Base-by-base conservation (phyloP, 2,329 filamentous ascomycete species). In the Epichloe typhina region DNA sequence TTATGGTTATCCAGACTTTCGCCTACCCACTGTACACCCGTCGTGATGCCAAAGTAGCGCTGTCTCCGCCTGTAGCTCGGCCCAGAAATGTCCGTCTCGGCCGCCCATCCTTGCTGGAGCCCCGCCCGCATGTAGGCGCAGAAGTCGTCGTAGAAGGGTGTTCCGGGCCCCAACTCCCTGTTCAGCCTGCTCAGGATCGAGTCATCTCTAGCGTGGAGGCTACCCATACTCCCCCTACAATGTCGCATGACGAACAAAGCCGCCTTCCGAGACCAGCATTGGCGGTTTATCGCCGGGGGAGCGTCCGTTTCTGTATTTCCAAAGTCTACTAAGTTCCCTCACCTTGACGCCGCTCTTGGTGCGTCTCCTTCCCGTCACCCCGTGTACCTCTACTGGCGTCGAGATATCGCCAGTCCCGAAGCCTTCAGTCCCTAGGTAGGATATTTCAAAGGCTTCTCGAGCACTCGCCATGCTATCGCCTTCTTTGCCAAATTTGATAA, bases 291-390 rank as follows among this genome's bases (percentile, higher is more conserved):
- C 72, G 5, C 67, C 59, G 1, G 80, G 79, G 79, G 71, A 75
- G 52, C 62, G 66, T 2, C 80, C 80, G 58, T 83, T 82, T 47
- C 79, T 68, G 59, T 83, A 83, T 54, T 73, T 67, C 80, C 80
- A 83, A 31, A 84, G 62, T 44, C 80, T 71, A 58, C 79, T 81
- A 43, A 83, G 64, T 50, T 83, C 75, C 63, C 75, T 80, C 5
- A 83, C 78, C 59, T 69, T 75, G 41, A 79, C 69, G 33, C 61
- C 53, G 21, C 31, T 61, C 57, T 54, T 66, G 61, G 4, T 60
- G 57, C 23, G 62, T 52, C 52, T 61, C 47, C 45, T 56, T 23
- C 41, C 57, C 46, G 52, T 57, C 52, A 56, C 63, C 1, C 66
- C 68, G 23, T 71, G 66, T 1, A 72, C 62, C 15, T 69, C 69